phyloP scores from a whole-genome alignment of 257 asterid genomes.

The Penstemon davidsonii region DNA sequence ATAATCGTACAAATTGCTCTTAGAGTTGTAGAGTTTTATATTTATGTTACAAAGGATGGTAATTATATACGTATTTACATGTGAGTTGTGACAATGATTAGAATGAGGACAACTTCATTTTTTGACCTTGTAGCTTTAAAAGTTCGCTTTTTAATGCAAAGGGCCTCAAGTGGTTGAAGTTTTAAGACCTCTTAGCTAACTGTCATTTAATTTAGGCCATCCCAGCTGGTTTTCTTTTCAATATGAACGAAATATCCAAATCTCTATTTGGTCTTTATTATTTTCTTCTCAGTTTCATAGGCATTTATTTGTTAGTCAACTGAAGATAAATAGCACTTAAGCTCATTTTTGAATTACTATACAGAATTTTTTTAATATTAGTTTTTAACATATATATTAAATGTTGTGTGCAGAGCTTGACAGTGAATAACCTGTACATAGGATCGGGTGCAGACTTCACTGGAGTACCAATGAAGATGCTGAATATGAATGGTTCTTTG shows the following conservation, averaged over 20 bases:
- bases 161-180: background rate
- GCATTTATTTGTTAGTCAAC: background rate
- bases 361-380: background rate
- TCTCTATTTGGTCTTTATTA: background rate
- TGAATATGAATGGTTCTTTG: constrained; percentile 73
- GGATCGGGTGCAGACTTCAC: constrained; percentile 82
- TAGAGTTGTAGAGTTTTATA: background rate
- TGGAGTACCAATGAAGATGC: constrained; percentile 76
- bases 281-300: background rate
- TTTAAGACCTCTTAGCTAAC: background rate
- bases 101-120: background rate
- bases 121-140: constrained; percentile 7
- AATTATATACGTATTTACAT: too few relatives aligned
- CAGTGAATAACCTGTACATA: constrained; percentile 60
- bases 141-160: background rate
- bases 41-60: background rate
- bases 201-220: background rate
- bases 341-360: background rate
- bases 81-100: background rate
- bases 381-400: background rate
- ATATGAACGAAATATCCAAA: background rate
- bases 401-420: constrained; percentile 63
- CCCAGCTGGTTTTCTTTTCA: background rate
- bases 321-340: background rate
- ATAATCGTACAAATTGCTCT: background rate